These are phyloP conservation scores for Tricholomella constricta DNA, from an alignment of 768 basidiomycete genomes.

Conservation along the genomic window DNA sequence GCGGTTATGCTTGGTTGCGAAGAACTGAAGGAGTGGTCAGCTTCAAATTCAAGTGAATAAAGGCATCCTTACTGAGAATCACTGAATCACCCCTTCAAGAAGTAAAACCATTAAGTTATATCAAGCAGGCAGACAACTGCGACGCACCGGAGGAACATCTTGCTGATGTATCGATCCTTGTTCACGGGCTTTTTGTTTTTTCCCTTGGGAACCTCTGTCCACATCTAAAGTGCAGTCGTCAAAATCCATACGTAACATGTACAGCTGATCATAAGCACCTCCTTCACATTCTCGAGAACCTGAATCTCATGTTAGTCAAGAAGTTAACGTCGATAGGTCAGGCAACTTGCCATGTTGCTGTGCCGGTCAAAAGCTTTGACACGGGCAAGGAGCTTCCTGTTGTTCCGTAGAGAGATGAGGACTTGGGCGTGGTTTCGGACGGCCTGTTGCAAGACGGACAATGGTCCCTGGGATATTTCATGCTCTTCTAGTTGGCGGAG, in stretches of 20 bases:
- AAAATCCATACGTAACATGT: conserved; percentile 1
- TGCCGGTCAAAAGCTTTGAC: conserved; percentile 99
- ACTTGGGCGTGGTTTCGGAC: conserved; percentile 98
- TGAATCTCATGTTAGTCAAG: conserved; percentile 31
- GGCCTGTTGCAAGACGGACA: conserved; percentile 95
- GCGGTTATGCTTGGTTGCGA: conserved; percentile 65
- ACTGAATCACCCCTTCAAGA: conserved; percentile 88
- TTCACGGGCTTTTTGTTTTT: conserved; percentile 99
- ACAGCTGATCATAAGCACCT: conserved; percentile 50
- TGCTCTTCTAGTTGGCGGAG: conserved; percentile 96
- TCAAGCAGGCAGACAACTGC: background rate
- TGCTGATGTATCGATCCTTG: conserved; percentile 99
- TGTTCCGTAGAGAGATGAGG: conserved; percentile 95
- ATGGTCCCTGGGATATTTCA: conserved; percentile 96
- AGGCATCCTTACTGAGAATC: conserved; percentile 76
- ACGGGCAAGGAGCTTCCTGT: conserved; percentile 94
- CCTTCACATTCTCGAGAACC: conserved; percentile 98
- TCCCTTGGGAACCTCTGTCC: conserved; percentile 97
- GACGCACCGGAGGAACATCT: conserved; percentile 92
- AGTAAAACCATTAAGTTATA: conserved; percentile 6
- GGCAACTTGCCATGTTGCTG: conserved; percentile 96
- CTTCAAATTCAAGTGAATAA: conserved; percentile 20
- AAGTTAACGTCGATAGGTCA: conserved; percentile 10
- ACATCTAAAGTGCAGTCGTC: conserved; percentile 67
- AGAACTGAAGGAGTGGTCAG: conserved; percentile 54